Base-by-base conservation (phyloP, 2,329 filamentous ascomycete genomes). In the Fusarium sterilihyphosum region DNA sequence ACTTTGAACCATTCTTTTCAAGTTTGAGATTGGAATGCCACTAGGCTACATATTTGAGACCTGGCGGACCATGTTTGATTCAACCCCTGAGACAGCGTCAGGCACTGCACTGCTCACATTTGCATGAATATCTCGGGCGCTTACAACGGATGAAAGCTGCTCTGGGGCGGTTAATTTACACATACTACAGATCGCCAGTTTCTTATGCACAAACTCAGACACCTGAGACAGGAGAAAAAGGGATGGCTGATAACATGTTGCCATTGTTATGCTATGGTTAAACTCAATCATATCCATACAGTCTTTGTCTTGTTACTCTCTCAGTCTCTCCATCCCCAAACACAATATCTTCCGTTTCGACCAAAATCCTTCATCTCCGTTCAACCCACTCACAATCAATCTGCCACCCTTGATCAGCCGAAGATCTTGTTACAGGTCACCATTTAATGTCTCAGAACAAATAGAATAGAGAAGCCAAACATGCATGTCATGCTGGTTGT, bases 401-500 rank as follows among this genome's bases (percentile, higher is more conserved):
- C 31, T 62, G 38, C 12, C n/a, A 35, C 31, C 18, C 59, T 43
- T 46, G 20, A 57, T 44, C 33, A 29, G 38, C 58, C 13, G 24
- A 33, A 46, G 14, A n/a, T 38, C n/a, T 29, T 47, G 66, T 60
- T 61, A 71, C 52, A 57, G 43, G 38, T 60, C 44, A 60, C 38
- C 38, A 33, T 20, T 49, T 66, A 26, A 62, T 43, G 50, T 62
- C 35, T 49, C 37, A 33, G 59, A 41, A 52, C 18, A 46, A 66
- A 26, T 16, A 61, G 38, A 60, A 52, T 61, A 53, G 66, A 53
- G 66, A 65, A 67, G 50, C 63, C 47, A 68, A 74, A 73, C 56
- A 72, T 73, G 76, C 71, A 77, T 75, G 70, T 65, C 76, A 78
- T 78, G 70, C 77, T 76, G 77, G 71, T 78, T 76, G 72, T 75